A percentile compares a stretch with the other conserved stretches of the same genome.
phyloP scores from a whole-genome alignment of 169 alveolate species.

The Perkinsus chesapeaki region DNA sequence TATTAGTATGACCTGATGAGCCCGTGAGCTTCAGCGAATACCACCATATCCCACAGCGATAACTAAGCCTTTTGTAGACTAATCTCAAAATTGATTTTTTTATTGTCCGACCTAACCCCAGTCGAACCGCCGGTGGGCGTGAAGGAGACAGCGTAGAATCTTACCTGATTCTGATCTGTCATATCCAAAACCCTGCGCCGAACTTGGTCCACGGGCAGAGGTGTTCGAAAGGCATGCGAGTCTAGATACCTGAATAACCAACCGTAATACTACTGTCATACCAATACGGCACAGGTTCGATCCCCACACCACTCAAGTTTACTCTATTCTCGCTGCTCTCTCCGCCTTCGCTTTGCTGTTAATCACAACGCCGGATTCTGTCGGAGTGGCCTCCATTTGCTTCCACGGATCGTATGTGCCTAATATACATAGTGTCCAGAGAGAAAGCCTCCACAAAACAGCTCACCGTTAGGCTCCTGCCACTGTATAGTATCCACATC shows the following conservation, averaged over 20 bases:
- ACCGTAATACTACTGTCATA: neutral
- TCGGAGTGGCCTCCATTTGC: neutral
- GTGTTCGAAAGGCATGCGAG: neutral
- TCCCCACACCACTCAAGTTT: neutral
- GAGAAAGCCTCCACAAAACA: no score
- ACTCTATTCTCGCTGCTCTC: neutral
- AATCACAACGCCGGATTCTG: neutral
- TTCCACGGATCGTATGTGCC: neutral
- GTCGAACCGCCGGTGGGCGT: neutral
- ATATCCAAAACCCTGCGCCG: neutral
- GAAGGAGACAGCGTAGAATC: neutral
- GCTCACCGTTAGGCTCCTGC: neutral
- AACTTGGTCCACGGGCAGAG: neutral
- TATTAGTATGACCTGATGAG: neutral
- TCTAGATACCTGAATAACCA: neutral
- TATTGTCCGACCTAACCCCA: no score
- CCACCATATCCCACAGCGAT: no score
- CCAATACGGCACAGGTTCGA: neutral
- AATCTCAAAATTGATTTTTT: no score
- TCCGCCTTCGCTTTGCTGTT: neutral
- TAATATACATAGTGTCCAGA: no score
- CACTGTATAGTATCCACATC: neutral
- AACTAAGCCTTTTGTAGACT: no score
- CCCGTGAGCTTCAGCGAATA: no score
- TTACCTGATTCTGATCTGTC: neutral